Evolutionary conservation across 495 filamentous ascomycete species (phyloP).

Genomic region (Chaetomium tenue): DNA sequence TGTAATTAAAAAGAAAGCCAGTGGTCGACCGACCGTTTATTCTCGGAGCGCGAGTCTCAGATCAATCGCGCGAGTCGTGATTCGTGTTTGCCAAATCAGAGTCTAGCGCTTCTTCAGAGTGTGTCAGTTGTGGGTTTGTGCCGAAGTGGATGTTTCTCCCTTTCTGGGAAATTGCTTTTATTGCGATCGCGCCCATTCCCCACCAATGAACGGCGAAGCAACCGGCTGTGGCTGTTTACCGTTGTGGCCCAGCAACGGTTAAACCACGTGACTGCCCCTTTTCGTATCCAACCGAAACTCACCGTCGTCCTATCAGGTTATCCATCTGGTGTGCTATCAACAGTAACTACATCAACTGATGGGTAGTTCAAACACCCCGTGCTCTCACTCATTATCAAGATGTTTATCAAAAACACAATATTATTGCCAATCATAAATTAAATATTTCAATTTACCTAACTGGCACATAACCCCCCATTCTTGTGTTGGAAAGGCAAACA

Average conservation of each 20-base stretch:
- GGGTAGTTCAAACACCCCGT: too few species aligned
- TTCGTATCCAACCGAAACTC: background rate
- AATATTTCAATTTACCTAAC: background rate
- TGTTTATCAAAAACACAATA: too few species aligned
- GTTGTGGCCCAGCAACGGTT: constrained; percentile 29
- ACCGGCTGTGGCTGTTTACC: constrained; percentile 26
- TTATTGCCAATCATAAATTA: too few species aligned
- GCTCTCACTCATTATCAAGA: too few species aligned
- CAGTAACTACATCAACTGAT: too few species aligned
- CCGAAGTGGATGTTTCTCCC: constrained; percentile 7
- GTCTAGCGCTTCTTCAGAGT: constrained; percentile 1
- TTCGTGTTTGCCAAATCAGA: constrained; percentile 3
- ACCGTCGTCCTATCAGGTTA: too few species aligned
- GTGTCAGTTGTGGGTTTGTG: constrained; percentile 5
- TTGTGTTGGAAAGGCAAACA: background rate
- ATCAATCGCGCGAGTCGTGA: constrained; percentile 1
- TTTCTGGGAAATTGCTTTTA: constrained; percentile 27
- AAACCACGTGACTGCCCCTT: constrained; percentile 3
- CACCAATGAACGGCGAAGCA: constrained; percentile 19
- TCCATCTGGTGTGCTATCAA: too few species aligned
- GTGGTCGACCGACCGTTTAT: background rate
- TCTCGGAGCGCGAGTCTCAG: background rate
- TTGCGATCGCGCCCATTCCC: constrained; percentile 6
- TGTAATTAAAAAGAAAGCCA: background rate
- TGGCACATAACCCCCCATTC: background rate